Conservation (phyloP, 108 stramenopile genomes). For the Cyclotella sp. region DNA sequence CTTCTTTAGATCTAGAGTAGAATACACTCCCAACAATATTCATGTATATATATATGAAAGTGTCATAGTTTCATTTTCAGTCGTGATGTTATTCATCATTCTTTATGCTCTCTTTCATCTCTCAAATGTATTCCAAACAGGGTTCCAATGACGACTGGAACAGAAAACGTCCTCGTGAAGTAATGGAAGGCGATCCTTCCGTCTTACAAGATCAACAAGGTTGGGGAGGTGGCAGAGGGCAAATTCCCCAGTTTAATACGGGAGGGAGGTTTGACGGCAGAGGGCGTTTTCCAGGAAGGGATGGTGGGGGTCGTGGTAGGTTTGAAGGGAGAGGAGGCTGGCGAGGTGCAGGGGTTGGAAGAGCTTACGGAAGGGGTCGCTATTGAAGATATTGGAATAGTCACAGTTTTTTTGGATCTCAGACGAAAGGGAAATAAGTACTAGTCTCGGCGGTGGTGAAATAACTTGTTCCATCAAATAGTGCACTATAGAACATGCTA, state of each 20-base stretch:
- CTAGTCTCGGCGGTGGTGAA: too few species aligned
- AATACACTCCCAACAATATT: conserved; percentile 8
- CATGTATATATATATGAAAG: conserved; percentile 9
- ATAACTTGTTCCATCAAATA: too few species aligned
- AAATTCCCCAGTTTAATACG: not conserved
- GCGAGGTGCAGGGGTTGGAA: conserved; percentile 26
- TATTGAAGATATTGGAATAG: not conserved
- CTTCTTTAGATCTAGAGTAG: not conserved
- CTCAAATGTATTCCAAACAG: conserved; percentile 6
- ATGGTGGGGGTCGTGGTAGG: conserved; percentile 18
- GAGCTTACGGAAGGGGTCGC: conserved; percentile 37
- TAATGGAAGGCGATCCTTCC: conserved; percentile 5
- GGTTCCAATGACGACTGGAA: conserved; percentile 32
- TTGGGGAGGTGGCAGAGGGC: conserved; percentile 28
- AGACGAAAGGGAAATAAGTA: too few species aligned
- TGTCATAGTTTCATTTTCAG: conserved; percentile 1
- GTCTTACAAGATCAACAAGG: conserved; percentile 18
- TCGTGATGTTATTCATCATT: not conserved
- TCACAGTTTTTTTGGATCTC: too few species aligned
- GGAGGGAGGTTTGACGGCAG: conserved; percentile 8
- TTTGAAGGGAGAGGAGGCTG: conserved; percentile 9
- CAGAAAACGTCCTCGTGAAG: conserved; percentile 49
- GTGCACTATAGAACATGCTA: too few species aligned
- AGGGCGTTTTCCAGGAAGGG: conserved; percentile 12
- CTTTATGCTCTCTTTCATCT: conserved; percentile 2